phyloP scores from a whole-genome alignment of 2,329 filamentous ascomycete genomes.

The Pseudogymnoascus sp. region DNA sequence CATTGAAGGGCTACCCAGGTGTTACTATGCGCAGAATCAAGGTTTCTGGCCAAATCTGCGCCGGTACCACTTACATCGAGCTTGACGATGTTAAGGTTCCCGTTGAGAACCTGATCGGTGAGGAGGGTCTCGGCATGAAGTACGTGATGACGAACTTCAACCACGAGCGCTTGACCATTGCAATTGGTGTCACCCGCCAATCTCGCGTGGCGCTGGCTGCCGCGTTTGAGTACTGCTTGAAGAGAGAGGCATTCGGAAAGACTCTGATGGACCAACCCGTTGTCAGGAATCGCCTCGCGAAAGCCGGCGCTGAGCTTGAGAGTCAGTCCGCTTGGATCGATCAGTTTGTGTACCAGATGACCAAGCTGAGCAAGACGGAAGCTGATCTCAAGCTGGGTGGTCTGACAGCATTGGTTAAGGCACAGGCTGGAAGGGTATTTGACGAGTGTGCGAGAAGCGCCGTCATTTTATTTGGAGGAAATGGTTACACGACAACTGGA shows the following conservation, averaged over 20 bases:
- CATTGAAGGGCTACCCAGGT: constrained; percentile 57
- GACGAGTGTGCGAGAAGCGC: constrained; percentile 64
- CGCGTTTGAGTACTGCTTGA: constrained; percentile 55
- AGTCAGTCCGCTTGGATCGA: constrained; percentile 66
- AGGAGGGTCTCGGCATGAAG: constrained; percentile 63
- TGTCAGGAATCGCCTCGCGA: constrained; percentile 64
- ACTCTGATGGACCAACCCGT: constrained; percentile 66
- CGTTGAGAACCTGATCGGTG: constrained; percentile 59
- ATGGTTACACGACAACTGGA: constrained; percentile 60
- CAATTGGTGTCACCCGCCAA: constrained; percentile 54
- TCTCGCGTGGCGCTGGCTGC: constrained; percentile 50
- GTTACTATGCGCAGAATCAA: constrained; percentile 61
- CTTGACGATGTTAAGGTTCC: constrained; percentile 68
- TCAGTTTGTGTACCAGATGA: constrained; percentile 61
- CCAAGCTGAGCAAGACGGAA: constrained; percentile 48
- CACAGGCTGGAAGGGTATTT: constrained; percentile 61
- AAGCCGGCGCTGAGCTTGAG: constrained; percentile 59
- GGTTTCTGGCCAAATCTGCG: constrained; percentile 54
- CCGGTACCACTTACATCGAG: constrained; percentile 68
- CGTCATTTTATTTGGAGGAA: constrained; percentile 64
- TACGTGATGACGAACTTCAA: constrained; percentile 77
- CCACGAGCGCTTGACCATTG: constrained; percentile 63
- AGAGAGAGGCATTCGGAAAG: constrained; percentile 60
- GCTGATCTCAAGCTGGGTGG: constrained; percentile 60
- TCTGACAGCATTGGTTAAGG: constrained; percentile 63